These are phyloP conservation scores for Macroventuria anomochaeta DNA, from an alignment of 2,329 filamentous ascomycete genomes.

Conservation along the genomic window DNA sequence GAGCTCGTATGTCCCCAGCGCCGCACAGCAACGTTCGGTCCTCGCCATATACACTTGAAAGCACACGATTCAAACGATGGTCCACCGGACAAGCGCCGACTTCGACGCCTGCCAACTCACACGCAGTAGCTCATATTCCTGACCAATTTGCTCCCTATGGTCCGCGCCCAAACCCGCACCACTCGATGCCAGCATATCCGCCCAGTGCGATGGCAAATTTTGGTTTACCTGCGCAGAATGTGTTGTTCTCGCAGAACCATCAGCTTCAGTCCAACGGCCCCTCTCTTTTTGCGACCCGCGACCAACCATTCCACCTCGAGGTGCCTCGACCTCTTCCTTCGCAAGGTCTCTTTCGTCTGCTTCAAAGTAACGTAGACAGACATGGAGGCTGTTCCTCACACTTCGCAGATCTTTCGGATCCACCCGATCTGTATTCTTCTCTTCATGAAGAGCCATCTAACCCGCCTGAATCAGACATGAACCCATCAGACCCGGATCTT, in stretches of 20 bases:
- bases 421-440: conserved; percentile 77
- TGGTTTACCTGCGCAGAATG: conserved; percentile 43
- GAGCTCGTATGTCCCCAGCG: conserved; percentile 74
- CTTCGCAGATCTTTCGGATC: conserved; percentile 75
- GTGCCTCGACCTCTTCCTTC: conserved; percentile 67
- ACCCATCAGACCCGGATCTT: conserved; percentile 76
- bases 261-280: conserved; percentile 60
- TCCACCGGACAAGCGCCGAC: conserved; percentile 69
- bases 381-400: conserved; percentile 68
- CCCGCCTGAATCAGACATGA: conserved; percentile 82
- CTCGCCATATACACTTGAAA: conserved; percentile 74
- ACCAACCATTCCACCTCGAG: conserved; percentile 61
- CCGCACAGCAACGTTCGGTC: conserved; percentile 71
- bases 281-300: conserved; percentile 57
- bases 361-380: conserved; percentile 76
- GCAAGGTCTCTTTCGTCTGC: conserved; percentile 74
- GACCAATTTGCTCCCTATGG: conserved; percentile 68
- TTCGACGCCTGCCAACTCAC: conserved; percentile 65
- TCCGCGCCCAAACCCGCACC: conserved; percentile 59
- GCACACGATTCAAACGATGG: conserved; percentile 73
- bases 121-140: conserved; percentile 62
- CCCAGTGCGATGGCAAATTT: conserved; percentile 41
- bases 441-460: conserved; percentile 75
- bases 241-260: conserved; percentile 52
- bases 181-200: conserved; percentile 49